Percentiles rank a stretch among this genome's conserved stretches.
Evolutionary conservation across 306 rosid species (phyloP).

Genomic region (Erythrophleum fordii): DNA sequence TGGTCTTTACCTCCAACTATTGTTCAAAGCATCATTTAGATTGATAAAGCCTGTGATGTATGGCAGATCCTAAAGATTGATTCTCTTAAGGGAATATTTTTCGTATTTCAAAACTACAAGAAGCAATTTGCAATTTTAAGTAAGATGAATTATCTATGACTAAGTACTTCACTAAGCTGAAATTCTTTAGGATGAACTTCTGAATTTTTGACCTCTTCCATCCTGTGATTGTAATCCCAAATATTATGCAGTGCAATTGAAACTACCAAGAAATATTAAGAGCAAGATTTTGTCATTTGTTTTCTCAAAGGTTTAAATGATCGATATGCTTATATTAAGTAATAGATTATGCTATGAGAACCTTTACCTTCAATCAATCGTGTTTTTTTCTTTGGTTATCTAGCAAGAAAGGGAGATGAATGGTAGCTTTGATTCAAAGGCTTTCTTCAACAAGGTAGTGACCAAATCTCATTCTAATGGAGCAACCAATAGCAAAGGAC

Average conservation of each 20-base stretch:
- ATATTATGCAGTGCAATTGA: neutral
- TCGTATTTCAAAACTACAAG: too few species aligned
- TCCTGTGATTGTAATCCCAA: neutral
- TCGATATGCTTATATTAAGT: neutral
- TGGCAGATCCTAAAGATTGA: neutral
- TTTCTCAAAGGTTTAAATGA: neutral
- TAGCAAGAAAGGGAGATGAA: neutral
- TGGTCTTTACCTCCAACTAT: neutral
- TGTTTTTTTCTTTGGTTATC: neutral
- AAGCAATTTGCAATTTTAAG: too few species aligned
- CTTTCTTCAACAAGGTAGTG: too few species aligned
- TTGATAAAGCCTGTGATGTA: neutral
- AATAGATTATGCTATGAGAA: neutral
- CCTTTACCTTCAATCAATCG: neutral
- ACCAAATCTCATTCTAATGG: too few species aligned
- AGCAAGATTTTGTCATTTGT: neutral
- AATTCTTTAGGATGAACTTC: too few species aligned
- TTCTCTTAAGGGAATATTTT: neutral
- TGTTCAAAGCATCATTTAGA: neutral
- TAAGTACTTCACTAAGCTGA: neutral
- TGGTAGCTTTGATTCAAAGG: too few species aligned
- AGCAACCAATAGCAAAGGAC: too few species aligned
- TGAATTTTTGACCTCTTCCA: neutral
- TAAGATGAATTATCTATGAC: too few species aligned
- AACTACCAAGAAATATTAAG: too few species aligned